Conservation (phyloP, 2,329 filamentous ascomycete genomes). For the Pseudonectria foliicola region DNA sequence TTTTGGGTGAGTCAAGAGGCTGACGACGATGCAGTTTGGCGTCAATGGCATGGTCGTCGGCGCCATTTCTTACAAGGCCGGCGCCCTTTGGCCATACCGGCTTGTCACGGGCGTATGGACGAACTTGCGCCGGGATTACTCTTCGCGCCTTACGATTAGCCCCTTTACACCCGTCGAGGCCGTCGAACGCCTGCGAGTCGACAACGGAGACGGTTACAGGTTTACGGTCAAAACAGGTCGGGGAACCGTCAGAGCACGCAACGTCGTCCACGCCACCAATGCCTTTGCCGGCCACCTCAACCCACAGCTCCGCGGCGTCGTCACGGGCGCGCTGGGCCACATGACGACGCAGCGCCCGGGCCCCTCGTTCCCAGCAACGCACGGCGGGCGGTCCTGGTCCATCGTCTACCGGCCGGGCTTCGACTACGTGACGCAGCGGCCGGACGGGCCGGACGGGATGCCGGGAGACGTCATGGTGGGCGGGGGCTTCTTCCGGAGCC, state of each 20-base stretch:
- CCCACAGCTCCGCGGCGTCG: conserved; percentile 37
- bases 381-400: conserved; percentile 41
- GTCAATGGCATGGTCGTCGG: conserved; percentile 30
- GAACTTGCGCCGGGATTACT: conserved; percentile 30
- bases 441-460: conserved; percentile 21
- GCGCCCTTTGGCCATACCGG: conserved; percentile 44
- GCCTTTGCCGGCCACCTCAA: conserved; percentile 44
- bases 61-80: conserved; percentile 38
- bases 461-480: conserved; percentile 46
- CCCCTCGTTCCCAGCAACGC: conserved; percentile 19
- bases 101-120: conserved; percentile 41
- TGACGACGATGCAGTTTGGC: conserved; percentile 24
- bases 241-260: conserved; percentile 36
- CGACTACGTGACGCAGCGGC: conserved; percentile 46
- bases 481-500: conserved; percentile 41
- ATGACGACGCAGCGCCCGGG: conserved; percentile 45
- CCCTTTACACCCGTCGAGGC: conserved; percentile 30
- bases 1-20: no score
- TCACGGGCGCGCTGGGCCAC: conserved; percentile 39
- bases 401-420: conserved; percentile 39
- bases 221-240: conserved; percentile 39
- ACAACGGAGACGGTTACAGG: conserved; percentile 19
- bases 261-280: conserved; percentile 54
- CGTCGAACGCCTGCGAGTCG: conserved; percentile 13
- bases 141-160: conserved; percentile 29